Evolutionary conservation across 345 rosid genomes (phyloP).

Genomic region (Raphanus raphanistrum): DNA sequence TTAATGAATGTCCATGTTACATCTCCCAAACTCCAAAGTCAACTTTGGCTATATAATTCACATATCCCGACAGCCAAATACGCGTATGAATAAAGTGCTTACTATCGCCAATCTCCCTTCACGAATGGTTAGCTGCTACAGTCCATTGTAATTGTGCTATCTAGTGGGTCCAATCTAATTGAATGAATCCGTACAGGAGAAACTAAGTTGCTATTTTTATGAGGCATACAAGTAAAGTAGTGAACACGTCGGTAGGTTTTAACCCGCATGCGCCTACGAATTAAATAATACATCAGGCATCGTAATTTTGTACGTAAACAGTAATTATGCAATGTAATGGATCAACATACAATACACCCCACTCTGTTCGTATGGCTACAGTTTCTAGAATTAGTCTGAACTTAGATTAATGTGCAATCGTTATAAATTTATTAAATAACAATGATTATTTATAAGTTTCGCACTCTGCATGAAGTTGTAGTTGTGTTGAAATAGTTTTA

Average conservation of each 20-base stretch:
- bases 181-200: constrained; percentile 7
- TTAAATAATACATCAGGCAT: no score
- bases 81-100: constrained; percentile 20
- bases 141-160: constrained; percentile 8
- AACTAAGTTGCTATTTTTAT: neutral
- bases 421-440: neutral
- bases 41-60: constrained; percentile 29
- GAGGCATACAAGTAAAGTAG: neutral
- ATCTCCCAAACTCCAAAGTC: constrained; percentile 32
- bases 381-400: neutral
- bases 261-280: neutral
- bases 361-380: neutral
- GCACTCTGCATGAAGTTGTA: no score
- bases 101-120: constrained; percentile 12
- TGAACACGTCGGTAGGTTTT: neutral
- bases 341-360: neutral
- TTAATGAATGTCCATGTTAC: constrained; percentile 30
- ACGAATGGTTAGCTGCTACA: constrained; percentile 9
- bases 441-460: neutral
- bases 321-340: no score
- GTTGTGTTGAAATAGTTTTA: no score
- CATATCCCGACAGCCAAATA: constrained; percentile 31
- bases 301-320: no score
- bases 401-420: neutral
- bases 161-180: constrained; percentile 19